Evolutionary conservation across 106 monocot species (phyloP).

Genomic region (Vanilla planifolia): DNA sequence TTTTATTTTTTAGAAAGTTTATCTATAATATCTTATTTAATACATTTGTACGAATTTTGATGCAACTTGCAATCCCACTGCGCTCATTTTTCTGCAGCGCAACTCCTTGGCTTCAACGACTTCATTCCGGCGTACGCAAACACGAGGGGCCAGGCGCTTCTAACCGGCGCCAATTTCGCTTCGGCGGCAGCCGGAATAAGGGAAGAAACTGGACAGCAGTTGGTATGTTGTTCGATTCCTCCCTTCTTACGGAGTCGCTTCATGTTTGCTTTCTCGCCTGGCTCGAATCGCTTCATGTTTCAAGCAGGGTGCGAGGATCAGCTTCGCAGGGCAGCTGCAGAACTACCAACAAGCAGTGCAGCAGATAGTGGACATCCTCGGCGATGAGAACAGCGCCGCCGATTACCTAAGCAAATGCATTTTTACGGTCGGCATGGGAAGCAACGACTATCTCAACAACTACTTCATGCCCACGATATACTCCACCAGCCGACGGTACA

Average conservation of each 20-base stretch:
- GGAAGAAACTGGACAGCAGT: constrained; percentile 77
- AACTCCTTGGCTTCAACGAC: constrained; percentile 58
- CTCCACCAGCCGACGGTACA: constrained; percentile 53
- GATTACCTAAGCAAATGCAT: constrained; percentile 80
- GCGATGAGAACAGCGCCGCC: constrained; percentile 54
- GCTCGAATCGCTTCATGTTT: neutral
- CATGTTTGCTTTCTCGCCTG: too few relatives aligned
- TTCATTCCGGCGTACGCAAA: constrained; percentile 66
- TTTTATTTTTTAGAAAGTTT: too few relatives aligned
- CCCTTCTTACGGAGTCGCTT: too few relatives aligned
- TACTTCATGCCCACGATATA: constrained; percentile 91
- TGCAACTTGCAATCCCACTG: too few relatives aligned
- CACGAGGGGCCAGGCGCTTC: constrained; percentile 36
- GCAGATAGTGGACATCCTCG: constrained; percentile 48
- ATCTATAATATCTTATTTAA: too few relatives aligned
- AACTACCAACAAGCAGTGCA: constrained; percentile 64
- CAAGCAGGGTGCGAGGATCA: constrained; percentile 55
- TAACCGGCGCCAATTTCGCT: constrained; percentile 78
- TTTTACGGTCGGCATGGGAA: constrained; percentile 83
- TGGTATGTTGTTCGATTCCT: constrained; percentile 34
- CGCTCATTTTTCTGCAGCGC: constrained; percentile 41
- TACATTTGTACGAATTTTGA: too few relatives aligned
- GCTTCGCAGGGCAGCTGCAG: constrained; percentile 53
- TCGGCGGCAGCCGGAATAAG: constrained; percentile 93
- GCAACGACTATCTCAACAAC: constrained; percentile 99